These are phyloP conservation scores for Coprinellus aureogranulatus DNA, from an alignment of 768 basidiomycete species.

Conservation along the genomic window DNA sequence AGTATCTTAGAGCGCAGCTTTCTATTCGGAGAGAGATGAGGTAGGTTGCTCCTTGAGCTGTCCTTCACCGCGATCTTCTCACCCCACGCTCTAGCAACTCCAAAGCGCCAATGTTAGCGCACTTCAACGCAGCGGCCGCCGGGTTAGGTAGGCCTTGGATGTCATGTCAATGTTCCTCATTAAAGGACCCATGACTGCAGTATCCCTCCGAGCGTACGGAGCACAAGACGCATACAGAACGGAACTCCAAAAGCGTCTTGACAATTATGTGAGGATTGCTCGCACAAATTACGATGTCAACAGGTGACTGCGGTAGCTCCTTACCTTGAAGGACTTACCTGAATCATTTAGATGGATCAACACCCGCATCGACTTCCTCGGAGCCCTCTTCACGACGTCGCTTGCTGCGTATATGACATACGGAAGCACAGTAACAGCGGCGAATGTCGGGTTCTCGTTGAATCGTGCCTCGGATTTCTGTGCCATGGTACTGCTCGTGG, in stretches of 20 bases:
- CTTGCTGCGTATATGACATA: slow-evolving; percentile 58
- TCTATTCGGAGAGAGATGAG: slow-evolving; percentile 50
- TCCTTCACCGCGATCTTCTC: not conserved
- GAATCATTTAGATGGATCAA: slow-evolving; percentile 43
- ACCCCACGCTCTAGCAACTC: slow-evolving; percentile 20
- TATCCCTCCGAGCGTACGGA: slow-evolving; percentile 65
- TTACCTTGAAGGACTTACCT: too few species aligned
- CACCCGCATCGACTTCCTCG: slow-evolving; percentile 58
- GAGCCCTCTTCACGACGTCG: slow-evolving; percentile 50
- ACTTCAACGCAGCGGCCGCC: slow-evolving; percentile 45
- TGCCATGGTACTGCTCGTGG: slow-evolving; percentile 50
- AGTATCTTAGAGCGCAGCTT: slow-evolving; percentile 46
- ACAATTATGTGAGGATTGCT: slow-evolving; percentile 47
- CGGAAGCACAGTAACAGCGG: slow-evolving; percentile 31
- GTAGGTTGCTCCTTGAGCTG: slow-evolving; percentile 24
- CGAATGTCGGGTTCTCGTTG: slow-evolving; percentile 53
- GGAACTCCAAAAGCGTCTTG: slow-evolving; percentile 52
- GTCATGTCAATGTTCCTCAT: not conserved
- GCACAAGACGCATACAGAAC: slow-evolving; percentile 50
- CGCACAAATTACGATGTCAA: slow-evolving; percentile 54
- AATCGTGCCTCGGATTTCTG: slow-evolving; percentile 62
- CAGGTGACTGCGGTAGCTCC: too few species aligned
- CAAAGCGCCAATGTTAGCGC: slow-evolving; percentile 43
- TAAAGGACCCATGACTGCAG: too few species aligned
- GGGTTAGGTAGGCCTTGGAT: slow-evolving; percentile 43